Evolutionary conservation across 805 yeast genomes (phyloP).

Genomic region (Brettanomyces nanus): DNA sequence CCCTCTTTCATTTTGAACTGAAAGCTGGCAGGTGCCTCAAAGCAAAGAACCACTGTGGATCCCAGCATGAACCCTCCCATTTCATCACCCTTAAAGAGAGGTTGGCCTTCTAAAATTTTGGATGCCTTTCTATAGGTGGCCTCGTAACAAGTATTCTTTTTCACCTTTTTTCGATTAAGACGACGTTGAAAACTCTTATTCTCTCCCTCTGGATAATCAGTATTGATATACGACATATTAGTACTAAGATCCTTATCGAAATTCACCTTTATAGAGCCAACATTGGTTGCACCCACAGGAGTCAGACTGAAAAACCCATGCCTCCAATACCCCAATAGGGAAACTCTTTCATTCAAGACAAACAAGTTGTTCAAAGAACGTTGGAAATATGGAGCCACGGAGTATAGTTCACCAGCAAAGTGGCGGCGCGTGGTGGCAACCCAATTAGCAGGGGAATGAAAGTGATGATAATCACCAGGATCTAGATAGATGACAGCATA

Average conservation of each 20-base stretch:
- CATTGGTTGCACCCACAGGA: constrained; percentile 98
- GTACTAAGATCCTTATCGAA: constrained; percentile 88
- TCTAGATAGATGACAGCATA: constrained; percentile 92
- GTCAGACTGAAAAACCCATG: constrained; percentile 98
- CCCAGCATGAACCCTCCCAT: constrained; percentile 97
- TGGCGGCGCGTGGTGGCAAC: constrained; percentile 89
- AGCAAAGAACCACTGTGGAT: constrained; percentile 91
- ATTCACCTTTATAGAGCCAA: constrained; percentile 86
- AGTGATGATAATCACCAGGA: constrained; percentile 97
- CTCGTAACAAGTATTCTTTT: constrained; percentile 82
- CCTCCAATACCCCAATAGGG: constrained; percentile 91
- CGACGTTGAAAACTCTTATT: neutral
- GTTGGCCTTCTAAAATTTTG: constrained; percentile 71
- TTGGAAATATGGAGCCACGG: constrained; percentile 96
- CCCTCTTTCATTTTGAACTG: constrained; percentile 62
- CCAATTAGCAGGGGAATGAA: constrained; percentile 96
- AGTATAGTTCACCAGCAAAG: constrained; percentile 89
- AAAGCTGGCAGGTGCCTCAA: constrained; percentile 87
- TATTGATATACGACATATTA: constrained; percentile 59
- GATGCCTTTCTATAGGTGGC: constrained; percentile 86
- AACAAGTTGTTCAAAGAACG: constrained; percentile 77
- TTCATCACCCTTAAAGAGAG: constrained; percentile 84
- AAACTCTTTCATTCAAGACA: constrained; percentile 90
- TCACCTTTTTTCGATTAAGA: constrained; percentile 31
- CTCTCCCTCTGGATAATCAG: constrained; percentile 16